phyloP scores from a whole-genome alignment of 2,329 filamentous ascomycete genomes.

The Ceratocystis colombiana region DNA sequence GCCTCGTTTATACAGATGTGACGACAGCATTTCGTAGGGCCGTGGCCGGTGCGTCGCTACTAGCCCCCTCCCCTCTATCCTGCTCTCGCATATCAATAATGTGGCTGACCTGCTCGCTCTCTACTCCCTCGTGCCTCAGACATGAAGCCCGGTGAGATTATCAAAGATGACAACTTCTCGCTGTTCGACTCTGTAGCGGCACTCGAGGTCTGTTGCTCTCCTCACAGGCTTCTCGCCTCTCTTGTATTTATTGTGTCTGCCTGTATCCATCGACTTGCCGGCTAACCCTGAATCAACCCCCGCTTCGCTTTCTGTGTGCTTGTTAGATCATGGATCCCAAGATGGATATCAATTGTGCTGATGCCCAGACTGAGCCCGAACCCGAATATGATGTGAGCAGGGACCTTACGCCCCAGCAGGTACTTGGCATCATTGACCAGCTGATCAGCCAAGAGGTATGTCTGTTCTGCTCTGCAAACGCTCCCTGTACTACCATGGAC shows the following conservation, averaged over 20 bases:
- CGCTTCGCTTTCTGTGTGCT: neutral
- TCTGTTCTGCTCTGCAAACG: neutral
- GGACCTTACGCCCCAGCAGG: conserved; percentile 61
- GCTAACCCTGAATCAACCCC: neutral
- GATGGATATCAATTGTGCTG: conserved; percentile 89
- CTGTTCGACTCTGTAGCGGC: conserved; percentile 89
- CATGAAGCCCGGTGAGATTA: conserved; percentile 53
- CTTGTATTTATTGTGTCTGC: neutral
- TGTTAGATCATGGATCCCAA: conserved; percentile 92
- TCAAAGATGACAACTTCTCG: conserved; percentile 91
- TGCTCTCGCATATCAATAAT: neutral
- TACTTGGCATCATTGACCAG: conserved; percentile 90
- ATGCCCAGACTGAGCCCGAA: conserved; percentile 69
- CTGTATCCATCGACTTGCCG: neutral
- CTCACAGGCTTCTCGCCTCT: neutral
- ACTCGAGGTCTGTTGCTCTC: conserved; percentile 49
- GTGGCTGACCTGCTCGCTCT: conserved; percentile 5
- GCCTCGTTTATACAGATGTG: conserved; percentile 24
- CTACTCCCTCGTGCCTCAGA: conserved; percentile 16
- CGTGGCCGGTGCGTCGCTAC: conserved; percentile 19
- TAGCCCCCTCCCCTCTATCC: neutral
- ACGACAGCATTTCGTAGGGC: conserved; percentile 21
- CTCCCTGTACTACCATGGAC: too few species aligned
- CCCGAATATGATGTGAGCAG: conserved; percentile 67
- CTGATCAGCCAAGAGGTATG: conserved; percentile 75